These are phyloP conservation scores for Linnemannia exigua DNA, from an alignment of 192 early-diverging fungal species.

Conservation along the genomic window DNA sequence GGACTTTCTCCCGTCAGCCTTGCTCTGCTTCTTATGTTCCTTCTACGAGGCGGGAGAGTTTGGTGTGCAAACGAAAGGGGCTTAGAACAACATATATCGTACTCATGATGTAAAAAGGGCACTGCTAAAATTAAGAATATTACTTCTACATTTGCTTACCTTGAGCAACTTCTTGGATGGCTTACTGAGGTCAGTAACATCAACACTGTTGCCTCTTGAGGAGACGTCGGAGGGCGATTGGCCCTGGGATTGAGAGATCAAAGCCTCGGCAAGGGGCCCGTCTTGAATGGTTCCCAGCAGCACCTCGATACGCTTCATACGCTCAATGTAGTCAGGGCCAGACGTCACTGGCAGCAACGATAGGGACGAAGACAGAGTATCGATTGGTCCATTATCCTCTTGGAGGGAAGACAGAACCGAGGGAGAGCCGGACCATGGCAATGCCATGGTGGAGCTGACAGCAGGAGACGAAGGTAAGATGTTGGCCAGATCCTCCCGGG, in stretches of 20 bases:
- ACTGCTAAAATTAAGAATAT: too few species aligned
- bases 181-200: background rate
- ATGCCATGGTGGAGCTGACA: background rate
- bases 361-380: background rate
- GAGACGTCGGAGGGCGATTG: background rate
- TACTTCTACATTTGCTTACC: slow-evolving; percentile 7
- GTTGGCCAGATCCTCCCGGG: slow-evolving; percentile 24
- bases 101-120: too few species aligned
- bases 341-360: background rate
- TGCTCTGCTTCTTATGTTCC: slow-evolving; percentile 21
- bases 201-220: background rate
- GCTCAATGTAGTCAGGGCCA: slow-evolving; percentile 25
- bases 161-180: slow-evolving; percentile 17
- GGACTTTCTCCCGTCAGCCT: slow-evolving; percentile 16
- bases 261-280: slow-evolving; percentile 17
- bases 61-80: background rate
- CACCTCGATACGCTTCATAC: slow-evolving; percentile 51
- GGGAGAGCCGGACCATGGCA: background rate
- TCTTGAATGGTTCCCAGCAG: slow-evolving; percentile 29
- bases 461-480: slow-evolving; percentile 26
- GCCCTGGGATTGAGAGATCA: slow-evolving; percentile 18
- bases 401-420: slow-evolving; percentile 1
- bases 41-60: background rate
- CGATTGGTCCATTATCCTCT: background rate
- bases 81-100: background rate